A percentile compares a stretch with the other conserved stretches of the same genome.
Evolutionary conservation across 345 rosid species (phyloP).

Genomic region (Pugionium cornutum): DNA sequence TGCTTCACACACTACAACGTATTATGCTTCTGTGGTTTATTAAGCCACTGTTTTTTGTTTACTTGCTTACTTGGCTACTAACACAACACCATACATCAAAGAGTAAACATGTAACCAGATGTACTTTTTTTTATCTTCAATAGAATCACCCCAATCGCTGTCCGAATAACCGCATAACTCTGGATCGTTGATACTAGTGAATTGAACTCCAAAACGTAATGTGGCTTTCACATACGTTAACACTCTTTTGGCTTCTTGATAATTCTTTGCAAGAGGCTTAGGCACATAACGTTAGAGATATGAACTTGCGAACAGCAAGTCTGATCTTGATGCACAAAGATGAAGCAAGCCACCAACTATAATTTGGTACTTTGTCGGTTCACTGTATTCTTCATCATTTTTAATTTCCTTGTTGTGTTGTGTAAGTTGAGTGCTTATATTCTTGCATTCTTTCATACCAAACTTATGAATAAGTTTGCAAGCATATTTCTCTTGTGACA

Average conservation of each 20-base stretch:
- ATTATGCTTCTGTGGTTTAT: background rate
- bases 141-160: background rate
- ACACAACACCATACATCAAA: background rate
- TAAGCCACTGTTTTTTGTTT: background rate
- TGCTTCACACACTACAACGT: background rate
- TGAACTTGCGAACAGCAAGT: background rate
- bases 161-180: background rate
- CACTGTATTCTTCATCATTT: background rate
- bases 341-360: background rate
- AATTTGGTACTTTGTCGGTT: background rate
- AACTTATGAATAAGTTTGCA: background rate
- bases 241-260: background rate
- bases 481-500: conserved; percentile 13
- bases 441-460: background rate
- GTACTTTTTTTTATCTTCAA: background rate
- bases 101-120: background rate
- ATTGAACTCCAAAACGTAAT: background rate
- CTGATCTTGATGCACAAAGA: background rate
- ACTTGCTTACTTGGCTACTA: background rate
- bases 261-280: background rate
- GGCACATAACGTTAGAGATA: conserved; percentile 9
- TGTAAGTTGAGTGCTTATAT: conserved; percentile 1
- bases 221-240: background rate
- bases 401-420: background rate
- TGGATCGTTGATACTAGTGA: background rate